phyloP scores from a whole-genome alignment of 768 basidiomycete genomes.

The Leccinum disarticulatum region DNA sequence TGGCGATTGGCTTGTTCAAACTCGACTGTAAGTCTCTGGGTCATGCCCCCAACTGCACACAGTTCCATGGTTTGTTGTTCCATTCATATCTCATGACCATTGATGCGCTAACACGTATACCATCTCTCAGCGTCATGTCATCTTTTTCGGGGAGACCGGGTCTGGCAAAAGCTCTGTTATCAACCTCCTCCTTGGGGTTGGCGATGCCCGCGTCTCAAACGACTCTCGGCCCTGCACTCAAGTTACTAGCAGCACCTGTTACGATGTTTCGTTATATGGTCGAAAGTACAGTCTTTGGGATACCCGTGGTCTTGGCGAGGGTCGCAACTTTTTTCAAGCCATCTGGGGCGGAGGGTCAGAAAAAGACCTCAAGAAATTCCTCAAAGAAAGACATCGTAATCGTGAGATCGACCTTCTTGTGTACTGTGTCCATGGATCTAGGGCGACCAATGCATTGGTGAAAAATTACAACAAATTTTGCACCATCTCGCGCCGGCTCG shows the following conservation, averaged over 20 bases:
- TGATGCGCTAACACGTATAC: neutral
- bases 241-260: neutral
- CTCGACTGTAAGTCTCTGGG: too few relatives aligned
- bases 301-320: constrained; percentile 40
- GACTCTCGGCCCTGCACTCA: constrained; percentile 21
- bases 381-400: constrained; percentile 18
- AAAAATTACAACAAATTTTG: constrained; percentile 37
- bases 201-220: constrained; percentile 9
- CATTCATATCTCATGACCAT: neutral
- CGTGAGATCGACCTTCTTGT: constrained; percentile 41
- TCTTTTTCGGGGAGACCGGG: constrained; percentile 28
- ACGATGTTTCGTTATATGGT: constrained; percentile 6
- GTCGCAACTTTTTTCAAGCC: constrained; percentile 6
- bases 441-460: constrained; percentile 28
- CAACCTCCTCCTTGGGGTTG: constrained; percentile 22
- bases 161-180: constrained; percentile 30
- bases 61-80: neutral
- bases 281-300: constrained; percentile 31
- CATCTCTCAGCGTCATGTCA: constrained; percentile 9
- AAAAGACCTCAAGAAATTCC: constrained; percentile 19
- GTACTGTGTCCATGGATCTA: constrained; percentile 36
- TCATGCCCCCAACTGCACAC: neutral
- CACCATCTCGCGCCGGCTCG: constrained; percentile 35
- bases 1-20: too few relatives aligned
- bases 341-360: constrained; percentile 14